phyloP scores from a whole-genome alignment of 805 yeast genomes.

The Wickerhamiella occidentalis region DNA sequence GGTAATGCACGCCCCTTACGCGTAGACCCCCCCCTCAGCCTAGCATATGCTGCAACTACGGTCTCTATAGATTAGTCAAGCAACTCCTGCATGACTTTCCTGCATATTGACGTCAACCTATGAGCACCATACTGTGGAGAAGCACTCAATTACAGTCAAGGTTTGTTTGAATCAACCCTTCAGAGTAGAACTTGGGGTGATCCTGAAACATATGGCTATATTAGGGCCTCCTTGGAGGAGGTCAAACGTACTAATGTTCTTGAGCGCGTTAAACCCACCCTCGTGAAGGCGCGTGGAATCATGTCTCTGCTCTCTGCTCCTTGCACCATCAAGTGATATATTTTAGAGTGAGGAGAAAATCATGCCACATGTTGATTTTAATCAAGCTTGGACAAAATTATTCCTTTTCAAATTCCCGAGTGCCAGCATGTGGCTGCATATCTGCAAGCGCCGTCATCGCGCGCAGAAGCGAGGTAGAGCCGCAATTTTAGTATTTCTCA shows the following conservation, averaged over 20 bases:
- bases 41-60: background rate
- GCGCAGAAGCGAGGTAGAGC: background rate
- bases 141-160: too few species aligned
- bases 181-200: too few species aligned
- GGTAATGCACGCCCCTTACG: conserved; percentile 1
- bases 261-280: too few species aligned
- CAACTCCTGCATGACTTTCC: background rate
- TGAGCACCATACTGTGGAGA: background rate
- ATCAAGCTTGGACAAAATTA: background rate
- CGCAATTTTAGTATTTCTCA: background rate
- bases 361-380: background rate
- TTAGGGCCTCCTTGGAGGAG: too few species aligned
- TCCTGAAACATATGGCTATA: too few species aligned
- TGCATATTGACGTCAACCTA: background rate
- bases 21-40: background rate
- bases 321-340: too few species aligned
- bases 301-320: too few species aligned
- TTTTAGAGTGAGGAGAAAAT: too few species aligned
- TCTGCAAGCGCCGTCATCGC: background rate
- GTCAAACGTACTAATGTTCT: too few species aligned
- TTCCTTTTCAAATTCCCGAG: background rate
- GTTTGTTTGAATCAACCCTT: too few species aligned
- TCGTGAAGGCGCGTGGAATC: too few species aligned
- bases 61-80: conserved; percentile 2
- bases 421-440: background rate